Evolutionary conservation across 768 basidiomycete species (phyloP).

Genomic region (Pseudohyphozyma bogoriensis): DNA sequence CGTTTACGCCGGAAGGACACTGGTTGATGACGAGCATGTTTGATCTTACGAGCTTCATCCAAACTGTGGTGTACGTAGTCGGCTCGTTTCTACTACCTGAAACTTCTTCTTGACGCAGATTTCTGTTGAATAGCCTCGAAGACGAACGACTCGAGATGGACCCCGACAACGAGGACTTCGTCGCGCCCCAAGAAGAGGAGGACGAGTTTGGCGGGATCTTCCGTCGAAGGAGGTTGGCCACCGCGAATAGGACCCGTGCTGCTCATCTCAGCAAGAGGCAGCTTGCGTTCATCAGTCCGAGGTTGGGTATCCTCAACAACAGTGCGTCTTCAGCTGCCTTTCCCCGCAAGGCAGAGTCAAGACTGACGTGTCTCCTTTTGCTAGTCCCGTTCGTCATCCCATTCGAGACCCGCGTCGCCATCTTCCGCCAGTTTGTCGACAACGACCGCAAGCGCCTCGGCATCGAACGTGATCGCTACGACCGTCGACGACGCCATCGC

Average conservation of each 20-base stretch:
- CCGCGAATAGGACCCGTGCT: background rate
- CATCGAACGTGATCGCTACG: background rate
- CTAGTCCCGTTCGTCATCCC: conserved; percentile 80
- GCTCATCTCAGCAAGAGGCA: conserved; percentile 54
- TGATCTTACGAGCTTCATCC: conserved; percentile 64
- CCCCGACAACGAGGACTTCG: conserved; percentile 13
- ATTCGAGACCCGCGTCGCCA: conserved; percentile 77
- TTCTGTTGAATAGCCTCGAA: conserved; percentile 48
- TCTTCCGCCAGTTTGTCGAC: conserved; percentile 72
- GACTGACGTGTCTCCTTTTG: background rate
- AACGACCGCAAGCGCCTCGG: conserved; percentile 46
- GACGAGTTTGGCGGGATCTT: conserved; percentile 18
- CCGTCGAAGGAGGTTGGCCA: background rate
- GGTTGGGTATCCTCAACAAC: conserved; percentile 83
- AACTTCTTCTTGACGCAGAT: background rate
- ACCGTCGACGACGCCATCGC: conserved; percentile 39
- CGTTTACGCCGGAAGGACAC: conserved; percentile 71
- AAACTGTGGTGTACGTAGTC: conserved; percentile 64
- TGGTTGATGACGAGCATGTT: conserved; percentile 60
- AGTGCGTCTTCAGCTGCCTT: conserved; percentile 33
- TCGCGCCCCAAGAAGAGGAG: conserved; percentile 23
- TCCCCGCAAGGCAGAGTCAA: background rate
- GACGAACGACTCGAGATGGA: conserved; percentile 46
- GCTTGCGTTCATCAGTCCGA: conserved; percentile 64
- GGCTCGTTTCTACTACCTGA: background rate